Conservation (phyloP, 106 monocot genomes). For the Alisma plantagoaquatica region DNA sequence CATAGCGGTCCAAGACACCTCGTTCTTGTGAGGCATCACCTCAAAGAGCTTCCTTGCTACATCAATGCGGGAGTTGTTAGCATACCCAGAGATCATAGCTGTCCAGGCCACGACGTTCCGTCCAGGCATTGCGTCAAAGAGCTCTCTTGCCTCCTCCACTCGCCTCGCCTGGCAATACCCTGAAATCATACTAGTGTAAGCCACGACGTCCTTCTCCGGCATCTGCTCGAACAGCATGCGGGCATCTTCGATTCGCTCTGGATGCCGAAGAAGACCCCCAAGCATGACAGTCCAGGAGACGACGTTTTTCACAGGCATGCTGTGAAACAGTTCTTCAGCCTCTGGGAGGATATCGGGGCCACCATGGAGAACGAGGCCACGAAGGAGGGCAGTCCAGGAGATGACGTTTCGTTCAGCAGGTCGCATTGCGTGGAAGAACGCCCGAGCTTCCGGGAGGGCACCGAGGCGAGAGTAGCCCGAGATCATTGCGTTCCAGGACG, state of each 20-base stretch:
- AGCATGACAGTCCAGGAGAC: slow-evolving; percentile 83
- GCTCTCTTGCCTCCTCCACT: slow-evolving; percentile 38
- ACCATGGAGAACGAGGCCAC: slow-evolving; percentile 30
- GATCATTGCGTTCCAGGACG: slow-evolving; percentile 54
- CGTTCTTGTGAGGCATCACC: slow-evolving; percentile 85
- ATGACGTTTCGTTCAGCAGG: slow-evolving; percentile 39
- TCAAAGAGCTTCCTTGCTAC: slow-evolving; percentile 81
- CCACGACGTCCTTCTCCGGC: slow-evolving; percentile 65
- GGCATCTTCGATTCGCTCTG: slow-evolving; percentile 50
- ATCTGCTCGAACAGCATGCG: slow-evolving; percentile 41
- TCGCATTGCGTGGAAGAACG: slow-evolving; percentile 45
- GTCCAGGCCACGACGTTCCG: slow-evolving; percentile 82
- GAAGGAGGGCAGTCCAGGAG: slow-evolving; percentile 67
- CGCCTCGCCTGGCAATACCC: slow-evolving; percentile 52
- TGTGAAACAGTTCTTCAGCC: slow-evolving; percentile 39
- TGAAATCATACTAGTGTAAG: slow-evolving; percentile 57
- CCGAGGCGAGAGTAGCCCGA: slow-evolving; percentile 26
- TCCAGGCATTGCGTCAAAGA: slow-evolving; percentile 67
- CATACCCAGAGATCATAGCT: slow-evolving; percentile 61
- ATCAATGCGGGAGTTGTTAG: slow-evolving; percentile 39
- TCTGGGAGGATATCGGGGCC: slow-evolving; percentile 13
- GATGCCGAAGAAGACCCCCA: slow-evolving; percentile 29
- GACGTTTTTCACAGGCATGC: slow-evolving; percentile 69
- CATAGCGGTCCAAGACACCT: slow-evolving; percentile 88
- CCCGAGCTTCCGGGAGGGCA: slow-evolving; percentile 17